Evolutionary conservation across 306 rosid genomes (phyloP).

Genomic region (Astragalus glycyphyllos): DNA sequence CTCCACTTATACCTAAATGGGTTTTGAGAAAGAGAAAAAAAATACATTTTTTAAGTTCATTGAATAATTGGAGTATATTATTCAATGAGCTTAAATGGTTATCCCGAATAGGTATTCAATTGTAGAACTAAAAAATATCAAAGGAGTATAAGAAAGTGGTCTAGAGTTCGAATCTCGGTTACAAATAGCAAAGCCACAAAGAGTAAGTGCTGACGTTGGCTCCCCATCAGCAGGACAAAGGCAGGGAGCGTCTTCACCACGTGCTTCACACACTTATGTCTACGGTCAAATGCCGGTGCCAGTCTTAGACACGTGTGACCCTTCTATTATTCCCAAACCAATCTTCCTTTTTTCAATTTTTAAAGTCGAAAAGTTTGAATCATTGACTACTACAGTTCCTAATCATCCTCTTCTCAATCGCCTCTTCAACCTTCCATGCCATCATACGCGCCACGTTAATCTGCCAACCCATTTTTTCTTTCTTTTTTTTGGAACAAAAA

Average conservation of each 20-base stretch:
- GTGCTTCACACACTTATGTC: conserved; percentile 51
- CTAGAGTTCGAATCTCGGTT: too few relatives aligned
- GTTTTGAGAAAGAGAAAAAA: too few relatives aligned
- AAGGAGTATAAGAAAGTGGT: too few relatives aligned
- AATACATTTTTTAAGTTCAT: too few relatives aligned
- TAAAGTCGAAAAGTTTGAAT: conserved; percentile 52
- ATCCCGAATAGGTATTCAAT: too few relatives aligned
- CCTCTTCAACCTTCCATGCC: not conserved
- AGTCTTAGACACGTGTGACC: conserved; percentile 57
- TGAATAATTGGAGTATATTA: too few relatives aligned
- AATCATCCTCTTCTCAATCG: conserved; percentile 14
- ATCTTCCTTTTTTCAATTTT: conserved; percentile 30
- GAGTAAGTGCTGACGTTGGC: conserved; percentile 49
- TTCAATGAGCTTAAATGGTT: too few relatives aligned
- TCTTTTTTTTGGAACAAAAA: too few relatives aligned
- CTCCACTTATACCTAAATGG: too few relatives aligned
- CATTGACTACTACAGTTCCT: conserved; percentile 50
- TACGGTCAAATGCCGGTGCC: conserved; percentile 90
- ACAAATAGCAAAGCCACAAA: not conserved
- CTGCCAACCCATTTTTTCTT: too few relatives aligned
- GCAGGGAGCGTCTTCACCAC: conserved; percentile 45
- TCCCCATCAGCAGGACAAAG: conserved; percentile 40
- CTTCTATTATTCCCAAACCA: conserved; percentile 42
- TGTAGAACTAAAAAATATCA: too few relatives aligned
- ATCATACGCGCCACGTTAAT: not conserved